Conservation (phyloP, 2,329 filamentous ascomycete species). For the Xylariaceae sp. region DNA sequence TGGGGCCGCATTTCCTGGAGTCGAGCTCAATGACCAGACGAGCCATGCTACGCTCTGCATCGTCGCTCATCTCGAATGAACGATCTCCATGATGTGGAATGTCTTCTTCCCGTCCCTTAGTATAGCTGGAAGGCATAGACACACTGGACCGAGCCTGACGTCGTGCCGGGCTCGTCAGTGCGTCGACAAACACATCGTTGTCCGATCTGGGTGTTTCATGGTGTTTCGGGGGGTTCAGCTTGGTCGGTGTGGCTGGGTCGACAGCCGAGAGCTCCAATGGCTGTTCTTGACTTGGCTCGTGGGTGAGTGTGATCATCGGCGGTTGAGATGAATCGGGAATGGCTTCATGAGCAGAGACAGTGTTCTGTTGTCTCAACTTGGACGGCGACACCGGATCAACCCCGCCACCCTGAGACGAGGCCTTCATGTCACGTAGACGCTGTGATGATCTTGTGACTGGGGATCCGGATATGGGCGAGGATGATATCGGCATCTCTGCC, state of each 20-base stretch:
- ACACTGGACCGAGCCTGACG: conserved; percentile 25
- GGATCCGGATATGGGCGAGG: conserved; percentile 35
- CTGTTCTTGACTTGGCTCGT: neutral
- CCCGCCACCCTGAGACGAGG: neutral
- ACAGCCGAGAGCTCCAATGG: neutral
- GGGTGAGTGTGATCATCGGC: neutral
- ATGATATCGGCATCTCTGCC: conserved; percentile 43
- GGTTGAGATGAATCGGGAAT: neutral
- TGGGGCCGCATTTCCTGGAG: conserved; percentile 33
- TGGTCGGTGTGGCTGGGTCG: conserved; percentile 12
- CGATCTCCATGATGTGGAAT: conserved; percentile 16
- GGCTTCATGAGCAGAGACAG: neutral
- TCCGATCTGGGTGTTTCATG: conserved; percentile 40
- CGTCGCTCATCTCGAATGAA: conserved; percentile 33
- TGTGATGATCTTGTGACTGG: conserved; percentile 29
- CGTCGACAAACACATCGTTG: conserved; percentile 48
- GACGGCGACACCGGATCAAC: neutral
- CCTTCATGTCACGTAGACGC: neutral
- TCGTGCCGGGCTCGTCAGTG: conserved; percentile 40
- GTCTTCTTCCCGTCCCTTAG: neutral
- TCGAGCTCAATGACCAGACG: conserved; percentile 49
- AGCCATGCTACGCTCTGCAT: conserved; percentile 45
- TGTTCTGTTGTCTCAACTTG: neutral
- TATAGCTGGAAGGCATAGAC: conserved; percentile 1
- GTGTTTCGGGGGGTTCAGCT: conserved; percentile 11